Percentiles rank a stretch among this genome's conserved stretches.
phyloP scores from a whole-genome alignment of 139 green algal genomes.

The Prasinococcaceae sp. region DNA sequence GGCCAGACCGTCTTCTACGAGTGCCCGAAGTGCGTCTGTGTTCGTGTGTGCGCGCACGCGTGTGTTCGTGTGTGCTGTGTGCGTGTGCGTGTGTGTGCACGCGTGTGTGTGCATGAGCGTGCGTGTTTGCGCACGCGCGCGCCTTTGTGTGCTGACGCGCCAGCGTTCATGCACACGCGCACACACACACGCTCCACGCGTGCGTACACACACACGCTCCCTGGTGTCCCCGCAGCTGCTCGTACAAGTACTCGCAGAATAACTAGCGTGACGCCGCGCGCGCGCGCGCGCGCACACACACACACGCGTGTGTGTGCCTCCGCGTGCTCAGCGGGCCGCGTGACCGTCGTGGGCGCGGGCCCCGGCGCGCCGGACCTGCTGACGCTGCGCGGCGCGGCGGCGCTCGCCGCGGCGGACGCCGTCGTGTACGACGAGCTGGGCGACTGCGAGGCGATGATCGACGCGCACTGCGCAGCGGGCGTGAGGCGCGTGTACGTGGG shows the following conservation, averaged over 20 bases:
- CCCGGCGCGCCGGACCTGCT: neutral
- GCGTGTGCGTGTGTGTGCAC: no score
- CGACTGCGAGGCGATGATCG: neutral
- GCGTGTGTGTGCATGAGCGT: no score
- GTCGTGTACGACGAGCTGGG: conserved; percentile 4
- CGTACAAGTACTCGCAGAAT: conserved; percentile 30
- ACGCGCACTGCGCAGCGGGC: neutral
- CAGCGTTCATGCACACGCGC: no score
- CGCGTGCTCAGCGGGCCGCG: no score
- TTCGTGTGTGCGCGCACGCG: conserved; percentile 8
- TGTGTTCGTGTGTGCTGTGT: neutral
- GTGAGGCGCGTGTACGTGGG: neutral
- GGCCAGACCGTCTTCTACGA: conserved; percentile 46
- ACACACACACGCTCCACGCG: no score
- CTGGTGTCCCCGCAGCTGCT: neutral
- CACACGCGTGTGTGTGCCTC: no score
- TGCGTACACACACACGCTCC: no score
- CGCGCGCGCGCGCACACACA: no score
- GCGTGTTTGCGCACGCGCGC: no score
- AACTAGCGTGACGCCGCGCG: conserved; percentile 3
- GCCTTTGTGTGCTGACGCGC: no score
- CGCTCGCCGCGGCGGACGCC: neutral
- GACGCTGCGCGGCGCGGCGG: neutral
- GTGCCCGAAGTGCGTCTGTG: conserved; percentile 32
- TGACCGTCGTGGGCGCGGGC: neutral